A percentile compares a stretch with the other conserved stretches of the same genome.
Conservation (phyloP, 345 rosid species). For the Eucalyptus cloeziana region DNA sequence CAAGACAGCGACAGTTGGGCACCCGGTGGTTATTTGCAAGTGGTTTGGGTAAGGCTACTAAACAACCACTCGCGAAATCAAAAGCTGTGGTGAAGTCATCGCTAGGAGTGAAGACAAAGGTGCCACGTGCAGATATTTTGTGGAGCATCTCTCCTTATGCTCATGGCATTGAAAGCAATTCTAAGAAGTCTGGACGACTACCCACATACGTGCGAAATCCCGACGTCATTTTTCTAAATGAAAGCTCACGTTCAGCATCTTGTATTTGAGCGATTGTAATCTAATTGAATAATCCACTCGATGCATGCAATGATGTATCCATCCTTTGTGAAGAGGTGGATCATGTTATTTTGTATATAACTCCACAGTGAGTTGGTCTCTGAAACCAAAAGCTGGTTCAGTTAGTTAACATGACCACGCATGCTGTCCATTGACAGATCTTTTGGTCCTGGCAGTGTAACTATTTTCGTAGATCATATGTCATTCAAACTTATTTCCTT, state of each 20-base stretch:
- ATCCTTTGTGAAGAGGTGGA: background rate
- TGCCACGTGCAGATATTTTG: slow-evolving; percentile 10
- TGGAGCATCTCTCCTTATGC: slow-evolving; percentile 54
- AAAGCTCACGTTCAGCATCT: background rate
- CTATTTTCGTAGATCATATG: background rate
- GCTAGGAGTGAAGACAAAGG: slow-evolving; percentile 5
- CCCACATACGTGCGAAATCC: slow-evolving; percentile 38
- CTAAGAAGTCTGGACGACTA: slow-evolving; percentile 6
- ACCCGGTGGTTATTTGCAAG: slow-evolving; percentile 53
- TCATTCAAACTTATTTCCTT: background rate
- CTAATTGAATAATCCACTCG: background rate
- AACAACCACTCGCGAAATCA: slow-evolving; percentile 20
- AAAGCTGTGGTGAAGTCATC: slow-evolving; percentile 22
- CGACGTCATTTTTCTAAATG: slow-evolving; percentile 26
- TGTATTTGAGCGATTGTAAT: background rate
- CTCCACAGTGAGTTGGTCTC: background rate
- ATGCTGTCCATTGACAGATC: background rate
- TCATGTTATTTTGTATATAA: background rate
- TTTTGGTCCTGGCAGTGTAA: background rate
- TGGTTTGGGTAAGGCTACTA: slow-evolving; percentile 30
- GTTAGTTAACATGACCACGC: background rate
- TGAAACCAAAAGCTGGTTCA: background rate
- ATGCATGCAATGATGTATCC: background rate
- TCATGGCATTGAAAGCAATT: background rate
- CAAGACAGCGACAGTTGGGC: slow-evolving; percentile 44